These are phyloP conservation scores for Penicillium occitanis DNA, from an alignment of 2,329 filamentous ascomycete species.

Conservation along the genomic window DNA sequence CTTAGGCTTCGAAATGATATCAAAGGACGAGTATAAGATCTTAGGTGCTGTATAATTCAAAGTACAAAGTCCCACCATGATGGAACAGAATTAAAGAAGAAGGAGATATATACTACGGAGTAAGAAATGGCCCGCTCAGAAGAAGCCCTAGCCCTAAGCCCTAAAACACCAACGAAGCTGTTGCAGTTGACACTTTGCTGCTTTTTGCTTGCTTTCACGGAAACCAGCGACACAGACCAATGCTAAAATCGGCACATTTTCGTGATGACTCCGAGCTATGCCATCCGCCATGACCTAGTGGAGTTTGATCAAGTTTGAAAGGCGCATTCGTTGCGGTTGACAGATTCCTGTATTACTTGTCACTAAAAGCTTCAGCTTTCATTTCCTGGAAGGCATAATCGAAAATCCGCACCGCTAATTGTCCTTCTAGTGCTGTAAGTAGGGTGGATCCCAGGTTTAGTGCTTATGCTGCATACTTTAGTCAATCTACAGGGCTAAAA, in stretches of 20 bases:
- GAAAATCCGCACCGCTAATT: not conserved
- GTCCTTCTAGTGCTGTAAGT: not conserved
- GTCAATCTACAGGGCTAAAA: too few species aligned
- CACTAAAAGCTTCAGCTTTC: not conserved
- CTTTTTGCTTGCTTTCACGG: not conserved
- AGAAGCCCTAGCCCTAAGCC: slow-evolving; percentile 11
- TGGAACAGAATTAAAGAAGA: too few species aligned
- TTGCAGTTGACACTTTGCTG: not conserved
- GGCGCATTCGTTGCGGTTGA: too few species aligned
- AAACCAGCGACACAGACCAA: not conserved
- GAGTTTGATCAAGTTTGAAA: too few species aligned
- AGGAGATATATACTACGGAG: too few species aligned
- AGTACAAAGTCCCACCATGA: too few species aligned
- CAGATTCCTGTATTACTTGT: not conserved
- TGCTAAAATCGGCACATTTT: not conserved
- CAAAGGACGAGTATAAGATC: too few species aligned
- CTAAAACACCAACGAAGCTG: not conserved
- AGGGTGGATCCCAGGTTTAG: not conserved
- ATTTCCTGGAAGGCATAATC: not conserved
- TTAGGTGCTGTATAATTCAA: too few species aligned
- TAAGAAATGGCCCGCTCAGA: not conserved
- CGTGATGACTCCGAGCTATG: not conserved
- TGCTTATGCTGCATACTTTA: not conserved
- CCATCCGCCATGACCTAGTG: not conserved
- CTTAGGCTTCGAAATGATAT: too few species aligned